Evolutionary conservation across 164 flowering plant species (phyloP).

Genomic region (Berberis vulgaris): DNA sequence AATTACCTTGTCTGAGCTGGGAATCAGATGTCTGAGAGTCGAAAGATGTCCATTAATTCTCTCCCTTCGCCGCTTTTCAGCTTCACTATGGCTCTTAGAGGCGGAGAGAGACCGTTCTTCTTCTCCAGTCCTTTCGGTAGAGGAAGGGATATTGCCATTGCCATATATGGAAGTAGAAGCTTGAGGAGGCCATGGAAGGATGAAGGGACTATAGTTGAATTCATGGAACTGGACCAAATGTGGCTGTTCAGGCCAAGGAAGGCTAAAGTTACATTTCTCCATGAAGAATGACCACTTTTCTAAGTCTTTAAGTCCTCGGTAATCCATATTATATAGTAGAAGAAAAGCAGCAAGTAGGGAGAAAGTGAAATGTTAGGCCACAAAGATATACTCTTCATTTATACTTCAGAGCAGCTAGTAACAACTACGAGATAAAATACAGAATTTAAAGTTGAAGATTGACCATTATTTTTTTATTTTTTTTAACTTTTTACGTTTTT

Average conservation of each 20-base stretch:
- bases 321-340: too few species aligned
- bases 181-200: conserved; percentile 17
- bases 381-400: too few species aligned
- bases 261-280: conserved; percentile 17
- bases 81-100: conserved; percentile 67
- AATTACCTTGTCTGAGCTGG: conserved; percentile 62
- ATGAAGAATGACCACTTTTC: conserved; percentile 6
- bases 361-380: too few species aligned
- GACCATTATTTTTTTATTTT: too few species aligned
- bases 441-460: too few species aligned
- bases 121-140: conserved; percentile 16
- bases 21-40: conserved; percentile 50
- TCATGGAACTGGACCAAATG: conserved; percentile 10
- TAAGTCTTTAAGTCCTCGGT: background rate
- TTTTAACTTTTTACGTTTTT: too few species aligned
- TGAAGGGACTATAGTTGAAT: conserved; percentile 8
- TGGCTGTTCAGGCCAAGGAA: conserved; percentile 22
- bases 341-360: too few species aligned
- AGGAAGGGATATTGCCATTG: conserved; percentile 20
- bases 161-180: conserved; percentile 10
- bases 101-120: conserved; percentile 24
- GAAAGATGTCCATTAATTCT: conserved; percentile 66
- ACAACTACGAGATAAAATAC: too few species aligned
- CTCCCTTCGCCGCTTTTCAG: conserved; percentile 77
- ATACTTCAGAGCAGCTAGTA: too few species aligned